phyloP scores from a whole-genome alignment of 2,329 filamentous ascomycete species.

The Achaetomium macrosporum region DNA sequence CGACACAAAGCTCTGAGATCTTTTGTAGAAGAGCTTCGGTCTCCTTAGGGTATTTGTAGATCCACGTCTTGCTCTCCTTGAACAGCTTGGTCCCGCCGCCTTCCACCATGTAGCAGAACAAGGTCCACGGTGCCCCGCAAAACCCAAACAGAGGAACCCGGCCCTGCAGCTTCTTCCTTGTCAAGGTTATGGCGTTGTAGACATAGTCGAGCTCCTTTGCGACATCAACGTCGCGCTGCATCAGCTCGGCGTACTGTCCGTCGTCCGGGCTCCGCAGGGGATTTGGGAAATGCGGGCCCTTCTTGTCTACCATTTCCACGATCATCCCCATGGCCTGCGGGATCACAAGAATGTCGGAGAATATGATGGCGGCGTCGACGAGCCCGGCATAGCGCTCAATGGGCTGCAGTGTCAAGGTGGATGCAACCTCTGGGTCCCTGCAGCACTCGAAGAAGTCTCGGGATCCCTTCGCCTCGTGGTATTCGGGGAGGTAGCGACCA shows the following conservation, averaged over 20 bases:
- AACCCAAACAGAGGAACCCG: conserved; percentile 93
- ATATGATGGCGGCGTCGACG: conserved; percentile 95
- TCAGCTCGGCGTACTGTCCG: conserved; percentile 71
- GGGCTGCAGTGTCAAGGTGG: conserved; percentile 87
- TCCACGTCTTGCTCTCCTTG: conserved; percentile 90
- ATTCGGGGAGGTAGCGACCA: conserved; percentile 94
- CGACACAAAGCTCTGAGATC: conserved; percentile 90
- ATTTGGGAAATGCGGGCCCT: conserved; percentile 88
- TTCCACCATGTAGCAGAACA: conserved; percentile 99
- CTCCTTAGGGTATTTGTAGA: conserved; percentile 80
- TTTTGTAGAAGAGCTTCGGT: conserved; percentile 79
- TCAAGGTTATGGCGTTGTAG: conserved; percentile 90
- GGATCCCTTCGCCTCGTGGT: conserved; percentile 86
- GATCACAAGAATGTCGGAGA: conserved; percentile 96
- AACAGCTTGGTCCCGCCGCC: conserved; percentile 95
- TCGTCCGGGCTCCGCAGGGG: conserved; percentile 76
- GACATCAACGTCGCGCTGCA: conserved; percentile 76
- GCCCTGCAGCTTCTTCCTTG: conserved; percentile 78
- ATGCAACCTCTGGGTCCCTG: conserved; percentile 85
- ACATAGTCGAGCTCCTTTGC: conserved; percentile 84
- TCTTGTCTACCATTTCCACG: conserved; percentile 98
- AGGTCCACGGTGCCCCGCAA: conserved; percentile 92
- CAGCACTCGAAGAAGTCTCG: conserved; percentile 98
- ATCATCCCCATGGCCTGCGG: conserved; percentile 97
- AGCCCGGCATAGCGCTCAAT: conserved; percentile 87